Conservation (phyloP, 2,329 filamentous ascomycete genomes). For the Dichotomopilus funicola region DNA sequence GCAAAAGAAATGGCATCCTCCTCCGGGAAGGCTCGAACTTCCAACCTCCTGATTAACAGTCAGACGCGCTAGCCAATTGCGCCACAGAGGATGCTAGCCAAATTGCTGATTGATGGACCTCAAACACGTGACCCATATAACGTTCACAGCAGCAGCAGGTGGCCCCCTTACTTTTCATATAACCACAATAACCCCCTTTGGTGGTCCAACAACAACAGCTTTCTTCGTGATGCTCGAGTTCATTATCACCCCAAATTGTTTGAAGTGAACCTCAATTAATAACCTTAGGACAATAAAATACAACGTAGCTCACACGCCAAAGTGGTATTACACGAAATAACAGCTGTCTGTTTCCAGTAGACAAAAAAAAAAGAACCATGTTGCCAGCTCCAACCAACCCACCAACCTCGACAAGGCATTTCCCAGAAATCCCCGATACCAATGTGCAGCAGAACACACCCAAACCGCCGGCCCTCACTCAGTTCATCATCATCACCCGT, state of each 20-base stretch:
- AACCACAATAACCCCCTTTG: too few relatives aligned
- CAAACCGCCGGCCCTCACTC: not conserved
- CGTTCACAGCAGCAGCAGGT: not conserved
- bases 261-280: too few relatives aligned
- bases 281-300: not conserved
- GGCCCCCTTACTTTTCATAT: too few relatives aligned
- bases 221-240: too few relatives aligned
- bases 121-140: too few relatives aligned
- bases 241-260: not conserved
- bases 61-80: slow-evolving; percentile 53
- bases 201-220: too few relatives aligned
- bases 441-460: not conserved
- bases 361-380: not conserved
- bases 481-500: too few relatives aligned
- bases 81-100: slow-evolving; percentile 32
- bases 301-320: not conserved
- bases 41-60: slow-evolving; percentile 42
- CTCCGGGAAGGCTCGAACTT: slow-evolving; percentile 23
- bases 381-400: not conserved
- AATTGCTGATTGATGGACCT: not conserved
- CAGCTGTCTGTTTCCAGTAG: not conserved
- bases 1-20: slow-evolving; percentile 5
- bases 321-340: slow-evolving; percentile 1
- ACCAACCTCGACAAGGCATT: not conserved
- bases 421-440: not conserved